Evolutionary conservation across 176 grass and related monocot genomes (phyloP).

Genomic region (Tillandsia fasciculata): DNA sequence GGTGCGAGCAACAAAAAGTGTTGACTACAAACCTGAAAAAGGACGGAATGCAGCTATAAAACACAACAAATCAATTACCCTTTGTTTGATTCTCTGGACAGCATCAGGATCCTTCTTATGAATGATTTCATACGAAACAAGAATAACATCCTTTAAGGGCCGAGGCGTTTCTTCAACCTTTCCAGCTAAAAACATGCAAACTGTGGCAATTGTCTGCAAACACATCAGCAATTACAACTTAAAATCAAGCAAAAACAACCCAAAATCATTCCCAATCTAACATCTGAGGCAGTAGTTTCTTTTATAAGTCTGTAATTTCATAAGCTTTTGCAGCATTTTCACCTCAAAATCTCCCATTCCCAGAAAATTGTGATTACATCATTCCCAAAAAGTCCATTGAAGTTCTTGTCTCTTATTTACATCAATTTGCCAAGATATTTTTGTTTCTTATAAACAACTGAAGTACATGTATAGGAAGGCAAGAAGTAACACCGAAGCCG

Average conservation of each 20-base stretch:
- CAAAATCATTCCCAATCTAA: not conserved
- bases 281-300: not conserved
- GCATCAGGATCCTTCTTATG: conserved; percentile 83
- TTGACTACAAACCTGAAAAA: not conserved
- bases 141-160: conserved; percentile 79
- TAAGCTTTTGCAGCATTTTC: too few relatives aligned
- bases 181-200: conserved; percentile 96
- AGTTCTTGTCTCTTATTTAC: too few relatives aligned
- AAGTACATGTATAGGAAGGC: too few relatives aligned
- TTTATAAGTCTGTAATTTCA: too few relatives aligned
- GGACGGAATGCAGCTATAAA: not conserved
- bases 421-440: too few relatives aligned
- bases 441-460: too few relatives aligned
- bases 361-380: too few relatives aligned
- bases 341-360: too few relatives aligned
- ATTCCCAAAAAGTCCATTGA: too few relatives aligned
- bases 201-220: conserved; percentile 75
- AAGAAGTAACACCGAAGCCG: too few relatives aligned
- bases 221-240: conserved; percentile 5
- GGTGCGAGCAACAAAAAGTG: not conserved
- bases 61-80: conserved; percentile 32
- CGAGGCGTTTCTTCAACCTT: conserved; percentile 94
- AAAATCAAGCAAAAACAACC: conserved; percentile 5
- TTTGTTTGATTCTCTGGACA: conserved; percentile 73
- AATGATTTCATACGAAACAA: conserved; percentile 91